Evolutionary conservation across 148 eudicot genomes (phyloP), one percentile per base, ranked within the genome.

Genomic region (Chenopodium formosanum): DNA sequence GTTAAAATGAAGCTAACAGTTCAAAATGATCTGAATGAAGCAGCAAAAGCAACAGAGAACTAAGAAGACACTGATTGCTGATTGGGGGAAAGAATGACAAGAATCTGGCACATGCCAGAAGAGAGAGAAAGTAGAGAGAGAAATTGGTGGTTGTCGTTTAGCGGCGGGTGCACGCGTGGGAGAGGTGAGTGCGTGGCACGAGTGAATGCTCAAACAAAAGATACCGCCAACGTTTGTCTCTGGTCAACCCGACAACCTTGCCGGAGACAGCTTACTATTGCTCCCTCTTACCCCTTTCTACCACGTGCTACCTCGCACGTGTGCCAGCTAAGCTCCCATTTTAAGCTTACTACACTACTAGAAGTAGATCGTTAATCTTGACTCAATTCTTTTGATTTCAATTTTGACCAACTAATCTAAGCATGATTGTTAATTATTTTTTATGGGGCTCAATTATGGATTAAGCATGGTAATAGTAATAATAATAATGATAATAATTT

Each of bases 301-400:
- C 87, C 92, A 91, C 92, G 94, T 91, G 92, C 85, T 23, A n/a
- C 34, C 66, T 86, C 82, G 83, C 94, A 87, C 89, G 88, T 86
- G 89, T 82, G 76, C 78, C 92, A 89, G 86, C 88, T 22, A 10
- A 66, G 2, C 20, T 16, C 65, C 16, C 40, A n/a, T 32, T 66
- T 70, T 6, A 2, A 29, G 16, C 7, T n/a, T 68, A 1, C 5
- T 56, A 14, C 1, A 14, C 1, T 19, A 4, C 23, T 58, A 2
- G 4, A 5, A 40, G 44, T 40, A 40, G 44, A 40, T 40, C 17
- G 14, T 23, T 70, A 64, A 17, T 53, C 25, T 78, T 70, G 58
- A 67, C 82, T 22, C 50, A 19, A 4, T 56, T 7, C 1, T 20
- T 62, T 48, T 64, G 13, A 47, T 17, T 29, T 40, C 44, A 40